Evolutionary conservation across 2,329 filamentous ascomycete genomes (phyloP).

Genomic region (Camillea tinctor): DNA sequence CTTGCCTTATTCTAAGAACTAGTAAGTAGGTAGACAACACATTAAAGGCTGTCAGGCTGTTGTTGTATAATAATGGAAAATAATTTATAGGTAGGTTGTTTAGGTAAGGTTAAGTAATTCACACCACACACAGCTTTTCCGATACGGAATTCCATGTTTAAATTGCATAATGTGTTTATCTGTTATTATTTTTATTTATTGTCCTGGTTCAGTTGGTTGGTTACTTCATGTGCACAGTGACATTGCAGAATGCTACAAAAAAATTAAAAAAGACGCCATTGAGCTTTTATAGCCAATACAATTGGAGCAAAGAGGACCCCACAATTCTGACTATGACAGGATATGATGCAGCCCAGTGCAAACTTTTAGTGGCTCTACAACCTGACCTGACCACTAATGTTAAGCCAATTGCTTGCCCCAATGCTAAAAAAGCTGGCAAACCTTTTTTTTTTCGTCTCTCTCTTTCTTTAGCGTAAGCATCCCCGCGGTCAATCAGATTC

Average conservation of each 20-base stretch:
- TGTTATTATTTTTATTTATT: too few species aligned
- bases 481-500: conserved; percentile 19
- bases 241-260: background rate
- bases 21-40: too few species aligned
- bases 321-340: background rate
- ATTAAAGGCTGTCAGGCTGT: too few species aligned
- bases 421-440: conserved; percentile 14
- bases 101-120: too few species aligned
- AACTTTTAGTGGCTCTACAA: background rate
- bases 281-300: background rate
- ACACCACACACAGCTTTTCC: too few species aligned
- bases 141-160: too few species aligned
- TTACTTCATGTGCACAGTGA: too few species aligned
- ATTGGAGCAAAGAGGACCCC: background rate
- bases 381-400: background rate
- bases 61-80: too few species aligned
- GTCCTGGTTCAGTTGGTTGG: too few species aligned
- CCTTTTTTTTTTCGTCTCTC: conserved; percentile 14
- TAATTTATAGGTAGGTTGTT: too few species aligned
- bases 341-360: background rate
- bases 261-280: background rate
- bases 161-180: too few species aligned
- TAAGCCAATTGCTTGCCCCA: conserved; percentile 10
- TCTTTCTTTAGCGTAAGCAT: conserved; percentile 6
- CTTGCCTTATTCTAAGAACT: too few species aligned